These are phyloP conservation scores for Fagopyrum tataricum DNA, from an alignment of 148 eudicot genomes.

Conservation along the genomic window DNA sequence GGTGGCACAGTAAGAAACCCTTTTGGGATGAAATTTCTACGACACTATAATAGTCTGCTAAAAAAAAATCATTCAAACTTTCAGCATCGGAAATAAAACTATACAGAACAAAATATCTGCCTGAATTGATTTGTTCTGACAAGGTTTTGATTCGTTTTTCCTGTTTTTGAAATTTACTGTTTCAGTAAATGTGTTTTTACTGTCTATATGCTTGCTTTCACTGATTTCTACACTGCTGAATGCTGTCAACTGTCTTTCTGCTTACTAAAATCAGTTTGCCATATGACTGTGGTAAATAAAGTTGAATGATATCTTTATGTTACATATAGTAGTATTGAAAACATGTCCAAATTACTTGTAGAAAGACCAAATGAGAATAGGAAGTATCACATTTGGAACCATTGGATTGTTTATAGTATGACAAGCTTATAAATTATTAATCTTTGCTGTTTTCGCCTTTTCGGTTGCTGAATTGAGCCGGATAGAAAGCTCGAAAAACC, in stretches of 20 bases:
- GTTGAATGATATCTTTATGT: neutral
- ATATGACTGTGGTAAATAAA: neutral
- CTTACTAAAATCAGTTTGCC: constrained; percentile 2
- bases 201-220: neutral
- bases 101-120: neutral
- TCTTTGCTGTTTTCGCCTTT: neutral
- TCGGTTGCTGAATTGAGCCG: neutral
- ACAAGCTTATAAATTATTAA: neutral
- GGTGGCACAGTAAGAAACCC: neutral
- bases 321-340: neutral
- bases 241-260: neutral
- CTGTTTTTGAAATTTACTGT: neutral
- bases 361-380: neutral
- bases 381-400: neutral
- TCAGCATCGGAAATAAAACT: neutral
- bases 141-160: neutral
- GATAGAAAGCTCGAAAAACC: neutral
- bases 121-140: neutral
- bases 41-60: no score
- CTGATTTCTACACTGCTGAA: neutral
- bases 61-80: neutral
- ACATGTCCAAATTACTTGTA: neutral
- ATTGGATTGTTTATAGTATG: neutral
- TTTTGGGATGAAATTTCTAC: no score
- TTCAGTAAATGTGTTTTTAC: neutral